Conservation (phyloP, 2,329 filamentous ascomycete genomes). For the Scytalidium lignicola region DNA sequence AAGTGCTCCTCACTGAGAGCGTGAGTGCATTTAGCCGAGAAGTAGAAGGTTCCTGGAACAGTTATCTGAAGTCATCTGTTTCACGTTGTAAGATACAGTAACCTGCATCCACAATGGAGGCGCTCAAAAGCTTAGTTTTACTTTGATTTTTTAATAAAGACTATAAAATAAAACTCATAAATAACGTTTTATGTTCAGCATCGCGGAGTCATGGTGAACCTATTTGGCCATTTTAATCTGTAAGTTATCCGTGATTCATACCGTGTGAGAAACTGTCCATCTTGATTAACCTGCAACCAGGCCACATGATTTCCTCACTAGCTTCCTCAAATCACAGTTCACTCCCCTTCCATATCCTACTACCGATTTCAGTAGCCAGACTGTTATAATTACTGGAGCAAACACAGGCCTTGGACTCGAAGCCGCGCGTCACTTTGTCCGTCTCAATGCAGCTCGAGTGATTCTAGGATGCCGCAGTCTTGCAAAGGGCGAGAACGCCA, state of each 20-base stretch:
- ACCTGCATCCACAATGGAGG: too few relatives aligned
- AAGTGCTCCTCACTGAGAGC: too few relatives aligned
- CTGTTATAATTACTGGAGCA: conserved; percentile 34
- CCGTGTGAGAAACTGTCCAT: too few relatives aligned
- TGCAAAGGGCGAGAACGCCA: conserved; percentile 37
- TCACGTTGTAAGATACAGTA: too few relatives aligned
- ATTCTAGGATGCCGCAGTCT: conserved; percentile 33
- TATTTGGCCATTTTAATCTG: conserved; percentile 14
- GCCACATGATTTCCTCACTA: conserved; percentile 14
- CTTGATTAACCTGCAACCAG: background rate
- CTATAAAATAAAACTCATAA: too few relatives aligned
- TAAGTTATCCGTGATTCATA: conserved; percentile 1
- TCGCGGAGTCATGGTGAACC: conserved; percentile 4
- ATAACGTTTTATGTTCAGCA: too few relatives aligned
- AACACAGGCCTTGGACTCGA: conserved; percentile 37
- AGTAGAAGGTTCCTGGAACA: too few relatives aligned
- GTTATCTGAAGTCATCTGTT: too few relatives aligned
- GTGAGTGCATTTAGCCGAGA: too few relatives aligned
- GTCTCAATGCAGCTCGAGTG: conserved; percentile 26
- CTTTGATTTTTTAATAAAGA: too few relatives aligned
- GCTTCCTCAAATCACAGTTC: conserved; percentile 21
- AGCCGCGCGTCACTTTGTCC: conserved; percentile 29
- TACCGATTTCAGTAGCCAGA: conserved; percentile 18
- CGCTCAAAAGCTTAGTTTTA: too few relatives aligned
- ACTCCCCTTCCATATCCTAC: conserved; percentile 18